A percentile compares a stretch with the other conserved stretches of the same genome.
Conservation (phyloP, 2,329 filamentous ascomycete species). For the Colletotrichum navitas region DNA sequence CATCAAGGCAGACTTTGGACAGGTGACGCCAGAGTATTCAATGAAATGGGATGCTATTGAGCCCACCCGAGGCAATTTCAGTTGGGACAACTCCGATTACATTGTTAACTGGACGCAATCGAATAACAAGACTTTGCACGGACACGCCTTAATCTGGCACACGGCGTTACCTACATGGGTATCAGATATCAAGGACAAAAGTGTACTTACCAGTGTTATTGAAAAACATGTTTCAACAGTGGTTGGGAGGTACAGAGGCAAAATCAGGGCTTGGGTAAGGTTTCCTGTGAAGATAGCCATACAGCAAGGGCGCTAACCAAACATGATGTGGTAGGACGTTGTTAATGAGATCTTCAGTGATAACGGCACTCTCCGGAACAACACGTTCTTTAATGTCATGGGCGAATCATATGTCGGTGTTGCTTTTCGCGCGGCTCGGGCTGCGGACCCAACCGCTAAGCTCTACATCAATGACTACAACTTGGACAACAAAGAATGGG, state of each 20-base stretch:
- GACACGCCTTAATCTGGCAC: conserved; percentile 77
- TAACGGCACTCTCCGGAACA: conserved; percentile 68
- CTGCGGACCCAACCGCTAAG: conserved; percentile 74
- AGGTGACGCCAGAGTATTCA: conserved; percentile 77
- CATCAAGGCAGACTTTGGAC: conserved; percentile 72
- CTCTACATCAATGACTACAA: conserved; percentile 84
- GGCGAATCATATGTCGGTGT: conserved; percentile 78
- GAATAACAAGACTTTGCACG: conserved; percentile 71
- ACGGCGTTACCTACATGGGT: conserved; percentile 72
- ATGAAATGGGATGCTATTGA: conserved; percentile 77
- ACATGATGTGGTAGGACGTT: conserved; percentile 60
- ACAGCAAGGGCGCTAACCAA: neutral
- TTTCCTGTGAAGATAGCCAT: neutral
- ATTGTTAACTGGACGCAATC: conserved; percentile 68
- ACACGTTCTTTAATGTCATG: conserved; percentile 75
- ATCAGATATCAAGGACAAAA: conserved; percentile 63
- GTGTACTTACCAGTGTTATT: conserved; percentile 66
- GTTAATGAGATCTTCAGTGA: conserved; percentile 75
- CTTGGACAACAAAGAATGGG: conserved; percentile 69
- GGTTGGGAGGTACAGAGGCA: conserved; percentile 71
- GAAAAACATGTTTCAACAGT: conserved; percentile 70
- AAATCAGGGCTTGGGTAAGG: conserved; percentile 68
- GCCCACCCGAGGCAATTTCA: conserved; percentile 63
- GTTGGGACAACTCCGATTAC: conserved; percentile 66
- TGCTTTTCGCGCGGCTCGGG: conserved; percentile 76